phyloP scores from a whole-genome alignment of 2,329 filamentous ascomycete genomes.

The Phoma sp. region DNA sequence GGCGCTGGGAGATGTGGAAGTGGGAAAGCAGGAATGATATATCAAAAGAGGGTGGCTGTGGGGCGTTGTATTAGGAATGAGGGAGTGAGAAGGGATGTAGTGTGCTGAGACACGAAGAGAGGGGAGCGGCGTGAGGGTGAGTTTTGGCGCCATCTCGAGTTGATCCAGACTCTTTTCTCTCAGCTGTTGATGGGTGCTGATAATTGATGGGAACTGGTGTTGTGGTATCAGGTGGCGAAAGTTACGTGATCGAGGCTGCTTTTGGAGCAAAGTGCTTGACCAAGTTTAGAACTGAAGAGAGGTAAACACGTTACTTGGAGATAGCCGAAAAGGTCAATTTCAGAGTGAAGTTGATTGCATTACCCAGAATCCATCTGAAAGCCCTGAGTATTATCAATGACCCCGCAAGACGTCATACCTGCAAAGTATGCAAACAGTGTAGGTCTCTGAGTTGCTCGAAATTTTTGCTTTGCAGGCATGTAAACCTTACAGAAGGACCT shows the following conservation, averaged over 20 bases:
- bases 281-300: no score
- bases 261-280: neutral
- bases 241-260: neutral
- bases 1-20: slow-evolving; percentile 51
- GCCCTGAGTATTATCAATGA: slow-evolving; percentile 1
- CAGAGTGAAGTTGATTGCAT: no score
- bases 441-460: no score
- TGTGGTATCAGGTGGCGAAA: neutral
- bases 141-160: slow-evolving; percentile 17
- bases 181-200: neutral
- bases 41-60: slow-evolving; percentile 68
- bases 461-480: no score
- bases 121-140: slow-evolving; percentile 52
- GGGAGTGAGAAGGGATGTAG: slow-evolving; percentile 62
- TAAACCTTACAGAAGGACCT: no score
- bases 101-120: slow-evolving; percentile 63
- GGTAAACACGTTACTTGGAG: no score
- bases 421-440: no score
- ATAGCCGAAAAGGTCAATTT: neutral
- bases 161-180: neutral
- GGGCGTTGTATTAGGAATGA: slow-evolving; percentile 69
- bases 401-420: slow-evolving; percentile 21
- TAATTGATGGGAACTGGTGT: neutral
- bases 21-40: slow-evolving; percentile 66
- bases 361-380: no score